Evolutionary conservation across 257 asterid species (phyloP), one percentile per base, ranked within the genome.

Genomic region (Penstemon davidsonii): DNA sequence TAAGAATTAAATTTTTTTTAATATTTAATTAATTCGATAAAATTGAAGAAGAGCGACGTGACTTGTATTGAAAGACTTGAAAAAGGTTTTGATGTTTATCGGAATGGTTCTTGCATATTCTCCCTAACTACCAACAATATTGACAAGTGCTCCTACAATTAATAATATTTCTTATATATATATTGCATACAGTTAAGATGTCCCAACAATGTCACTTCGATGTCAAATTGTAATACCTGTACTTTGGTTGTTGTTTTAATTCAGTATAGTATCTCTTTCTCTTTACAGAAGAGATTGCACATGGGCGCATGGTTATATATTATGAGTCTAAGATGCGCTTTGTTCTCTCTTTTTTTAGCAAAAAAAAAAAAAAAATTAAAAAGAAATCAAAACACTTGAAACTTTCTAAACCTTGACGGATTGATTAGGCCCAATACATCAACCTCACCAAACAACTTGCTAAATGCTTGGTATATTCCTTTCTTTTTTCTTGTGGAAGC

Each of bases 261-360:
- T 25, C 33, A 25, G 33, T 25, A 25, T 25, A 25, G n/a, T 25
- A 2, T 51, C 65, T 39, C 2, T 25, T 64, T 64, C 75, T 76
- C 85, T 84, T 84, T 84, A 86, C 92, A 85, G 87, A 66, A 57
- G 81, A 82, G 86, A 77, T 51, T 70, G 79, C 94, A 87, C 90
- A 87, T 87, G 78, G 75, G 13, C 13, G 54, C 55, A 40, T 72
- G 75, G 19, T 66, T 57, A 45, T 58, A 3, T 25, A 25, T 25
- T 25, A 40, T 67, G 55, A 60, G 53, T 71, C 75, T 42, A 39
- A 64, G 82, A 80, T 80, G 82, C 85, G 73, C 76, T 73, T 63
- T 73, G 76, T 67, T 67, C 77, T 73, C 49, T 13, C 64, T 46
- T 15, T 15, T 15, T 15, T 0, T 15, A 15, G n/a, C n/a, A 25